Base-by-base conservation (phyloP, 345 rosid genomes). In the Euclidium syriacum region DNA sequence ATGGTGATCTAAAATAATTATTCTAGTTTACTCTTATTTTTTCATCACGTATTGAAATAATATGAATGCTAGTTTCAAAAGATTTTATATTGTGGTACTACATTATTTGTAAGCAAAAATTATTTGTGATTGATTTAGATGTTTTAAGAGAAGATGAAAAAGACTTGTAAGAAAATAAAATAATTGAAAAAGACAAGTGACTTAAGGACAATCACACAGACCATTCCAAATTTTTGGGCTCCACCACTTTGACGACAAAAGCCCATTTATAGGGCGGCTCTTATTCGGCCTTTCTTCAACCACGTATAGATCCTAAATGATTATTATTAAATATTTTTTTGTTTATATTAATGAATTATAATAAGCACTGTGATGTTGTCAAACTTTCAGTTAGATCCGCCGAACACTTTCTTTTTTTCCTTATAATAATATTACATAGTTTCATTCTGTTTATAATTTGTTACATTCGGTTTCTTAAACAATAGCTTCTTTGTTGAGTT, bases 171-270 rank as follows among this genome's bases (percentile, higher is more conserved):
- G 11, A 9, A 14, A 4, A 52, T 22, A 32, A 32, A 32, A 8
- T 1, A 24, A 39, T 19, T 5, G 64, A 67, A 67, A 67, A 67
- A n/a, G 72, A 57, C 57, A 57, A 29, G 19, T 57, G 33, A 57
- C 32, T 51, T 18, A 46, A 6, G 30, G 36, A 47, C 22, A 50
- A 62, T 62, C 61, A 42, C 14, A 59, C 53, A 68, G 32, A 5
- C 44, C 41, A 14, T 20, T 57, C 58, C 41, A 57, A 57, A 14
- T 6, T 58, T 40, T 58, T 40, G 51, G 59, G 73, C 60, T 68
- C 66, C 73, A 68, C 73, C 67, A 68, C 62, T 68, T 51, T 41
- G 61, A 60, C 61, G 18, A 59, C 54, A 60, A 60, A 35, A 68
- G 73, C 72, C 72, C 72, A 67, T 39, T 58, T 10, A 58, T 38